Base-by-base conservation (phyloP, 345 rosid genomes). In the Psidium guajava region DNA sequence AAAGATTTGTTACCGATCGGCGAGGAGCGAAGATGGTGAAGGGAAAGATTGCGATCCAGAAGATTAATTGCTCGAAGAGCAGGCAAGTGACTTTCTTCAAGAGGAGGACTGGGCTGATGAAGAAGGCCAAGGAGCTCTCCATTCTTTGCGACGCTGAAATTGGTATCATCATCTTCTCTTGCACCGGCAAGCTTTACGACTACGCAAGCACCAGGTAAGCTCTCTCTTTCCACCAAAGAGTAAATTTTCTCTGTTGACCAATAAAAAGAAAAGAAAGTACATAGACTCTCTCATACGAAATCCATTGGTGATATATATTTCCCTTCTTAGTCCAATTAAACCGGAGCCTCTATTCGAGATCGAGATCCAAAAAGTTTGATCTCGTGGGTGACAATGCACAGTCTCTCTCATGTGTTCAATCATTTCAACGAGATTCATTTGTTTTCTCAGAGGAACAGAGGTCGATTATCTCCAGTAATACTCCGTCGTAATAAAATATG, bases 61-160 rank as follows among this genome's bases (percentile, higher is more conserved):
- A 58, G 87, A 85, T 85, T 61, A 64, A 49, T 49, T 44, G 84
- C 84, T 85, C 83, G 24, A 85, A 80, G 59, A 85, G 84, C 87
- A 56, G 87, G 84, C 87, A 85, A 81, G 86, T 85, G 64, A 85
- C 86, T 52, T 85, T 85, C 82, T 85, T 85, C 86, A 85, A 85
- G 86, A 85, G 87, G 51, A 57, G 84, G 83, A 85, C 83, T 13
- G 87, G 87, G 55, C 75, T 85, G 25, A 6, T 85, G 20, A 85
- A 85, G 69, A 85, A 85, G 64, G 87, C 87, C 15, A 85, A 85
- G 87, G 87, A 85, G 87, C 83, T 85, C 47, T 80, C 83, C 61
- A 85, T 85, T 56, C 87, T 85, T 16, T 85, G 87, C 74, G 87
- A 85, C 10, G 84, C 87, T 12, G 57, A 85, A 51, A 81, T 85